Percentiles rank a stretch among this genome's conserved stretches.
Evolutionary conservation across 2,329 filamentous ascomycete species (phyloP).

Genomic region (Corynespora cassiicola): DNA sequence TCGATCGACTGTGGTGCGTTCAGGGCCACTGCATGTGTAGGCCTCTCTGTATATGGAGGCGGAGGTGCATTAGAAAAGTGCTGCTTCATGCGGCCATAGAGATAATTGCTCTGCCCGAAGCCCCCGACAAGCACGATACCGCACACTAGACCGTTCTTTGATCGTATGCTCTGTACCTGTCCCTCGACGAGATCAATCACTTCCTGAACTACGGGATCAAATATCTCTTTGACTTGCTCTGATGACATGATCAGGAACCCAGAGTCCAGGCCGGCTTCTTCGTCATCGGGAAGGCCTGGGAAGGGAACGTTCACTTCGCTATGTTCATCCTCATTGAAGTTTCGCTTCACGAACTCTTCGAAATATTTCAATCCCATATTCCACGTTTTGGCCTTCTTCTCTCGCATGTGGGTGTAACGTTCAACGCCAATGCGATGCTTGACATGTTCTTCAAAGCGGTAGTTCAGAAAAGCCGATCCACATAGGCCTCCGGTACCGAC

Average conservation of each 20-base stretch:
- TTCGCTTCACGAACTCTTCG: constrained; percentile 84
- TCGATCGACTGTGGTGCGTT: constrained; percentile 68
- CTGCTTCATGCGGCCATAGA: constrained; percentile 71
- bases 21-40: constrained; percentile 67
- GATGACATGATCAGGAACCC: constrained; percentile 78
- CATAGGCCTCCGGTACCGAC: constrained; percentile 80
- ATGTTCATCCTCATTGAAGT: constrained; percentile 80
- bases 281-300: constrained; percentile 77
- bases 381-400: constrained; percentile 80
- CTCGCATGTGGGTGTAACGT: constrained; percentile 76
- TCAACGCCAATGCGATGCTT: constrained; percentile 69
- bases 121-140: constrained; percentile 84
- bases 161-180: constrained; percentile 50
- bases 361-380: constrained; percentile 76
- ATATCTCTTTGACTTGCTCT: constrained; percentile 74
- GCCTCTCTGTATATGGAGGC: constrained; percentile 69
- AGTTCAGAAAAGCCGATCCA: constrained; percentile 80
- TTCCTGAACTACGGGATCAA: constrained; percentile 74
- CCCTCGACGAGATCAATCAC: constrained; percentile 51
- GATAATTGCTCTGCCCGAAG: constrained; percentile 80
- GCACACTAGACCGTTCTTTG: constrained; percentile 49
- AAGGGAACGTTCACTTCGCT: constrained; percentile 81
- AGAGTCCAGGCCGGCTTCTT: constrained; percentile 75
- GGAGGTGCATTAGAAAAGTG: constrained; percentile 66
- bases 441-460: constrained; percentile 80